Conservation (phyloP, 768 basidiomycete genomes). For the Kwoniella dendrophila region DNA sequence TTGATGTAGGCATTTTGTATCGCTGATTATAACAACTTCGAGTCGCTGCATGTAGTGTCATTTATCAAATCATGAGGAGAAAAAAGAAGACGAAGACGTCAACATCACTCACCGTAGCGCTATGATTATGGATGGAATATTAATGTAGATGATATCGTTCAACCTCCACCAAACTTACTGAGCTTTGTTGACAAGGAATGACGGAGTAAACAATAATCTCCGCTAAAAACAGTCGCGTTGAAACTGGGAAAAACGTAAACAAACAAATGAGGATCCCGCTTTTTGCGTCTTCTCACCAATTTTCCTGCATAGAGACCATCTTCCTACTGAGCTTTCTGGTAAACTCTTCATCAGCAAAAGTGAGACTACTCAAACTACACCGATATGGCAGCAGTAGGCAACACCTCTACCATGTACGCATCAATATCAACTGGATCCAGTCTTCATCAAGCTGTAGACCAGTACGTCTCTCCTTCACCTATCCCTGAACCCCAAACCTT, state of each 20-base stretch:
- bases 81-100: no score
- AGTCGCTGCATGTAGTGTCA: no score
- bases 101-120: no score
- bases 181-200: not conserved
- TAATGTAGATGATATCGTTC: conserved; percentile 10
- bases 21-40: no score
- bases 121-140: no score
- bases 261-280: not conserved
- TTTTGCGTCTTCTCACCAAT: not conserved
- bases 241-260: conserved; percentile 9
- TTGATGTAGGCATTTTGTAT: not conserved
- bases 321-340: not conserved
- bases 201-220: not conserved
- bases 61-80: no score
- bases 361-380: not conserved
- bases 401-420: conserved; percentile 5
- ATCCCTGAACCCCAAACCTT: not conserved
- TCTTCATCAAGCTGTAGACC: conserved; percentile 28
- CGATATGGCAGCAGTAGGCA: conserved; percentile 18
- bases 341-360: not conserved
- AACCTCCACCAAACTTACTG: conserved; percentile 5
- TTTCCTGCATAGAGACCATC: not conserved
- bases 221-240: conserved; percentile 6
- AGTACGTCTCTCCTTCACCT: conserved; percentile 22
- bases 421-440: conserved; percentile 12